phyloP scores from a whole-genome alignment of 306 rosid genomes.

The Cicer judaicum region DNA sequence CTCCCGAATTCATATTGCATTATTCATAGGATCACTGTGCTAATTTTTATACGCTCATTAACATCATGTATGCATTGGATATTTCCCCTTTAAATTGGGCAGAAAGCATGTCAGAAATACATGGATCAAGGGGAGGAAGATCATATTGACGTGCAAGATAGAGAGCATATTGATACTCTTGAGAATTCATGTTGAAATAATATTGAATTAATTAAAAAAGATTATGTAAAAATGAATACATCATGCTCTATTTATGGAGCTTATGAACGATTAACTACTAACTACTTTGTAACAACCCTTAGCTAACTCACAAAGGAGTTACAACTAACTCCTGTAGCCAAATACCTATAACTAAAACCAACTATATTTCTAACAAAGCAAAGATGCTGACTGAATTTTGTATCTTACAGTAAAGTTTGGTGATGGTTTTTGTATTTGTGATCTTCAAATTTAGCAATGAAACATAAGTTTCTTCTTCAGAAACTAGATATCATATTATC shows the following conservation, averaged over 20 bases:
- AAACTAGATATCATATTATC: slow-evolving; percentile 23
- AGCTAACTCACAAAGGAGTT: too few species aligned
- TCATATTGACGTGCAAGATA: too few species aligned
- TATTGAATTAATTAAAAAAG: too few species aligned
- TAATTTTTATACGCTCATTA: slow-evolving; percentile 23
- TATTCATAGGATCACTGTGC: neutral
- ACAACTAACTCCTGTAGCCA: too few species aligned
- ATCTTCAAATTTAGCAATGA: slow-evolving; percentile 28
- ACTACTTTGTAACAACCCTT: too few species aligned
- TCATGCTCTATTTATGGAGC: too few species aligned
- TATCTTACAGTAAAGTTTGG: slow-evolving; percentile 21
- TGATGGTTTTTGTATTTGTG: slow-evolving; percentile 5
- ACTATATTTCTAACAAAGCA: neutral
- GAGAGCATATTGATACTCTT: too few species aligned
- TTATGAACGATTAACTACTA: too few species aligned
- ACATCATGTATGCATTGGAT: slow-evolving; percentile 25
- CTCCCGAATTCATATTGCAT: slow-evolving; percentile 31
- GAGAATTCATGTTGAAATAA: too few species aligned
- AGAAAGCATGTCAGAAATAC: neutral
- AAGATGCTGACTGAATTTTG: slow-evolving; percentile 16
- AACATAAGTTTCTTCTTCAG: slow-evolving; percentile 33
- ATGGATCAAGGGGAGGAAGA: too few species aligned
- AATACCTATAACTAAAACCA: too few species aligned
- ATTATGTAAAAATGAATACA: too few species aligned
- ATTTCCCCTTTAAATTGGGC: slow-evolving; percentile 32